Conservation (phyloP, 2,329 filamentous ascomycete species). For the Septoria linicola region DNA sequence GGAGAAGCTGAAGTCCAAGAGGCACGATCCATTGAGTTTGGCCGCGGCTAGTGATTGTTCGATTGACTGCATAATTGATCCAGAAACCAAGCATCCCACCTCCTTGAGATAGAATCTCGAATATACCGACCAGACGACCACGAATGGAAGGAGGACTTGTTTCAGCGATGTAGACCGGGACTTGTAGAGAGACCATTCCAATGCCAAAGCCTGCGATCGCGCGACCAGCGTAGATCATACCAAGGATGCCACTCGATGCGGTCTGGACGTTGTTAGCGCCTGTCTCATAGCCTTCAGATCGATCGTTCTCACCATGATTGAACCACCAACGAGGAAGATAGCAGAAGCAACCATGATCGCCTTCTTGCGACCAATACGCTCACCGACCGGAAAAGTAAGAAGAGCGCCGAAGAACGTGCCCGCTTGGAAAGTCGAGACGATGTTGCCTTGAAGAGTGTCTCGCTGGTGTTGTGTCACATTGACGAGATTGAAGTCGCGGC, state of each 20-base stretch:
- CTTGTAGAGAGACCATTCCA: slow-evolving; percentile 40
- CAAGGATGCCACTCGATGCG: slow-evolving; percentile 38
- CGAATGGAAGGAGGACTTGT: slow-evolving; percentile 61
- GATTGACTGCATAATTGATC: slow-evolving; percentile 45
- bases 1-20: slow-evolving; percentile 50
- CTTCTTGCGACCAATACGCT: slow-evolving; percentile 50
- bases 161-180: slow-evolving; percentile 43
- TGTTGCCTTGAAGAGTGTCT: slow-evolving; percentile 44
- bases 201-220: slow-evolving; percentile 43
- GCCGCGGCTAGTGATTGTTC: slow-evolving; percentile 46
- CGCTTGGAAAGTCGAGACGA: slow-evolving; percentile 42
- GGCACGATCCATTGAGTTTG: slow-evolving; percentile 64
- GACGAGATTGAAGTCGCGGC: slow-evolving; percentile 39
- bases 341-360: slow-evolving; percentile 49
- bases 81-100: slow-evolving; percentile 53
- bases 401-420: slow-evolving; percentile 44
- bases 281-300: not conserved
- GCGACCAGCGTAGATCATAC: slow-evolving; percentile 41
- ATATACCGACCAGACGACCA: slow-evolving; percentile 64
- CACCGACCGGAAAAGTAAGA: slow-evolving; percentile 48
- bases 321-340: slow-evolving; percentile 46
- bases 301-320: slow-evolving; percentile 35
- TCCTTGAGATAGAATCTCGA: slow-evolving; percentile 65
- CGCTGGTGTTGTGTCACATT: slow-evolving; percentile 40
- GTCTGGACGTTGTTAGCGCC: slow-evolving; percentile 24